A percentile compares a stretch with the other conserved stretches of the same genome.
Evolutionary conservation across 2,329 filamentous ascomycete genomes (phyloP).

Genomic region (Colletotrichum horii): DNA sequence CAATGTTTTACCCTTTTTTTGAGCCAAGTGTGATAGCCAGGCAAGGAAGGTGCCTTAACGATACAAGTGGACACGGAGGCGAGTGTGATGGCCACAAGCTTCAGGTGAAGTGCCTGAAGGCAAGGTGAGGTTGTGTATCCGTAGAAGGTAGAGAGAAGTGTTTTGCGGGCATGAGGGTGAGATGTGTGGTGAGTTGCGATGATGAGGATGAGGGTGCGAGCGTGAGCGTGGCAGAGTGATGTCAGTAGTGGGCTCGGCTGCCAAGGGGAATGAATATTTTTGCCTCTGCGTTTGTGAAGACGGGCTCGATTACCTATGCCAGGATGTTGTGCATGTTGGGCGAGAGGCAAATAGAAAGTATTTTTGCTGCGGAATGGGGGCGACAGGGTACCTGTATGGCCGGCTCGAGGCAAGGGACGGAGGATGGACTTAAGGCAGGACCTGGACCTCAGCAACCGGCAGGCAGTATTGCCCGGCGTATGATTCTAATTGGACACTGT

Average conservation of each 20-base stretch:
- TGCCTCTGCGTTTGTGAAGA: neutral
- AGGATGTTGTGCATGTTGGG: neutral
- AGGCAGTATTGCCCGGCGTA: neutral
- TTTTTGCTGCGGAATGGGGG: neutral
- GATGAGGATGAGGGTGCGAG: neutral
- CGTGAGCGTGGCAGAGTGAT: neutral
- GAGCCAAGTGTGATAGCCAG: neutral
- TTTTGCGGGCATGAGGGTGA: neutral
- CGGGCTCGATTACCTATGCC: neutral
- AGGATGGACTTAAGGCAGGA: neutral
- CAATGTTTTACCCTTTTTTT: neutral
- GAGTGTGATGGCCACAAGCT: neutral
- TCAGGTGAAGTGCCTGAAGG: neutral
- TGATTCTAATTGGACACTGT: neutral
- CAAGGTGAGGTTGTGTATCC: neutral
- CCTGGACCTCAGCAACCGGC: neutral
- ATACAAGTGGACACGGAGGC: neutral
- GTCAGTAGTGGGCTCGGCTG: conserved; percentile 10
- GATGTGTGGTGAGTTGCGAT: neutral
- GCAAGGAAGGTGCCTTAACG: neutral
- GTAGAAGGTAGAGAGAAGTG: neutral
- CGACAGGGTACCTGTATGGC: neutral
- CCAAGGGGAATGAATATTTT: neutral
- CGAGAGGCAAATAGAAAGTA: neutral
- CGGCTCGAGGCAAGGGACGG: neutral